Evolutionary conservation across 106 monocot species (phyloP).

Genomic region (Dioscorea dumetorum): DNA sequence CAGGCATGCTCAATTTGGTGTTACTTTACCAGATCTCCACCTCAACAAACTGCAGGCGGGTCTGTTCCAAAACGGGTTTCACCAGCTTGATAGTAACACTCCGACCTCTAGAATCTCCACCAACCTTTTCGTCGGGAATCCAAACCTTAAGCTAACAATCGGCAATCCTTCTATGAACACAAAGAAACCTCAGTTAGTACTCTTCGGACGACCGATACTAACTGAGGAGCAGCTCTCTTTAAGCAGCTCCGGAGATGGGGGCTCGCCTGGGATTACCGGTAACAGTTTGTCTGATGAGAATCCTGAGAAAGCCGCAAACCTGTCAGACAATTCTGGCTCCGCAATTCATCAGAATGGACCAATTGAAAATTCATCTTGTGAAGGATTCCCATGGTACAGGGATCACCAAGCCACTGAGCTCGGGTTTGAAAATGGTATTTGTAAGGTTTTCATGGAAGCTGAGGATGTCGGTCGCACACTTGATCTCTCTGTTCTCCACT

Average conservation of each 20-base stretch:
- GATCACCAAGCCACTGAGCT: constrained; percentile 19
- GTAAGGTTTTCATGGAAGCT: constrained; percentile 72
- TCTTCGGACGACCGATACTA: constrained; percentile 65
- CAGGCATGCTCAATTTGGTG: constrained; percentile 69
- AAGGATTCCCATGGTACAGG: constrained; percentile 10
- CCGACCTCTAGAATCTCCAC: constrained; percentile 29
- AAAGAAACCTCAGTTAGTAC: constrained; percentile 36
- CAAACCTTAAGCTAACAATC: constrained; percentile 28
- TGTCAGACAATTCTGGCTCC: constrained; percentile 3
- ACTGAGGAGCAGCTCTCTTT: constrained; percentile 44
- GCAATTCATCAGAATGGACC: not conserved
- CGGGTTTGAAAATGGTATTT: constrained; percentile 37
- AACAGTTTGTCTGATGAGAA: too few species aligned
- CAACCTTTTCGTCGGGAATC: constrained; percentile 20
- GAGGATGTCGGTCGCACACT: constrained; percentile 68
- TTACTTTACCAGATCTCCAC: constrained; percentile 49
- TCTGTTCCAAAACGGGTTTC: constrained; percentile 29
- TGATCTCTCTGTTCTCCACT: constrained; percentile 55
- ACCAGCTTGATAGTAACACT: constrained; percentile 10
- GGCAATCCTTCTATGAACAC: constrained; percentile 24
- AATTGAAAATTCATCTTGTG: constrained; percentile 12
- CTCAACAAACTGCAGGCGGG: constrained; percentile 41
- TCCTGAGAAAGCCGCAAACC: constrained; percentile 18
- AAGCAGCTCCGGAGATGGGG: constrained; percentile 28
- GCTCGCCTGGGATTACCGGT: constrained; percentile 18